phyloP scores from a whole-genome alignment of 768 basidiomycete genomes.

The Kondoa subrosea region DNA sequence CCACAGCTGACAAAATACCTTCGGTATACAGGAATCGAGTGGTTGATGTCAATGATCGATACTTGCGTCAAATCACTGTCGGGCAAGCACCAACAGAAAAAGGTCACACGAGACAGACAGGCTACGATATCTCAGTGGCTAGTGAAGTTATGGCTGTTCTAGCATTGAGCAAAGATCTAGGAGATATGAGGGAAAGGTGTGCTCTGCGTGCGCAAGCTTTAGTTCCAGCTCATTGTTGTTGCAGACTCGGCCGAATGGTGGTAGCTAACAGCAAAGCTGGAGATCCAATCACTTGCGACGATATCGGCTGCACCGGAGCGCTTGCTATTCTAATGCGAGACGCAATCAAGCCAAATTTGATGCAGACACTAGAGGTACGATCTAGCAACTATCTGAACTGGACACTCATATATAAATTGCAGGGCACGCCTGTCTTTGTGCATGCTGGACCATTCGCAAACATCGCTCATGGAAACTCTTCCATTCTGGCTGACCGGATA shows the following conservation, averaged over 20 bases:
- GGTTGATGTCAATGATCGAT: slow-evolving; percentile 88
- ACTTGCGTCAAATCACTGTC: slow-evolving; percentile 80
- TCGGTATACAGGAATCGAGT: slow-evolving; percentile 48
- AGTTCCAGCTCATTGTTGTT: not conserved
- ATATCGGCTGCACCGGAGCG: slow-evolving; percentile 85
- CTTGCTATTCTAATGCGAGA: slow-evolving; percentile 96
- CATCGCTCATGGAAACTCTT: slow-evolving; percentile 93
- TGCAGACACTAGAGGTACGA: slow-evolving; percentile 83
- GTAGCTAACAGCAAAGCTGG: slow-evolving; percentile 83
- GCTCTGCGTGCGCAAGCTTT: not conserved
- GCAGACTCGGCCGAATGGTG: slow-evolving; percentile 76
- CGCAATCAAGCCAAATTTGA: slow-evolving; percentile 94
- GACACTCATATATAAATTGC: not conserved
- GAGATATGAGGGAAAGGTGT: slow-evolving; percentile 69
- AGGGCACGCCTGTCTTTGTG: slow-evolving; percentile 96
- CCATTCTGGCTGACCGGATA: slow-evolving; percentile 90
- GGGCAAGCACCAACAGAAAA: slow-evolving; percentile 81
- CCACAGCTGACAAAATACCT: not conserved
- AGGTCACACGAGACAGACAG: slow-evolving; percentile 71
- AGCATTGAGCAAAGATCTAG: slow-evolving; percentile 67
- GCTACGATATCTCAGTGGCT: slow-evolving; percentile 92
- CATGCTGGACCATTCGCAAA: slow-evolving; percentile 98
- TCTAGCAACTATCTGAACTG: too few species aligned
- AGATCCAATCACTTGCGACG: slow-evolving; percentile 84
- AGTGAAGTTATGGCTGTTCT: slow-evolving; percentile 98